Evolutionary conservation across 345 rosid species (phyloP), one percentile per base, ranked within the genome.

Genomic region (Acer negundo): DNA sequence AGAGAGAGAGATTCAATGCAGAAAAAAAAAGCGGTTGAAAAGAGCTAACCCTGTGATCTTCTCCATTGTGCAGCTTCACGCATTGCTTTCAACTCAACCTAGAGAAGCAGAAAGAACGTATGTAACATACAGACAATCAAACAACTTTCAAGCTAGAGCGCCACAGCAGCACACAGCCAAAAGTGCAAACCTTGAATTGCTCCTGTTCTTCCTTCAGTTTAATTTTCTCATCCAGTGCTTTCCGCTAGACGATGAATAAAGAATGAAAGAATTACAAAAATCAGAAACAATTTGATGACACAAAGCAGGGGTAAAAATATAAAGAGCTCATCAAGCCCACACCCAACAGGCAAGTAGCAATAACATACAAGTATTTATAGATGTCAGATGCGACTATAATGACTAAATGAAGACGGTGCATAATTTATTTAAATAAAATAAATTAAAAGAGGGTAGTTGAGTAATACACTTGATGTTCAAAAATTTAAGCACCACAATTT

Each of bases 41-140:
- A 70, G n/a, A 76, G 49, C 81, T 42, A 51, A 91, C 97, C 98
- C 89, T 95, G 98, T 81, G 82, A 85, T 85, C 89, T 95, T 86
- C 98, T 87, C 99, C 98, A 95, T 75, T 88, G 87, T 65, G 98
- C 97, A 83, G 96, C 97, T 83, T 93, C 99, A 63, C 88, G 91
- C 98, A 95, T 95, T 69, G 93, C 90, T 64, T 87, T 87, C 75
- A 93, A 81, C 77, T 95, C 97, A 63, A 49, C 93, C 98, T 95
- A 80, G n/a, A 75, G 75, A 28, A 73, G 22, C 61, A 59, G 26
- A 75, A 80, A 72, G 66, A 22, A 74, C 0, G 22, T 22, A n/a
- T 3, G 51, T 63, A 64, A 61, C 66, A 62, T 59, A 63, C 59
- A 35, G 47, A 24, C 74, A 56, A 62, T 42, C 70, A 59, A 67